These are phyloP conservation scores for Aspergillus funiculosus DNA, from an alignment of 495 filamentous ascomycete species.

Conservation along the genomic window DNA sequence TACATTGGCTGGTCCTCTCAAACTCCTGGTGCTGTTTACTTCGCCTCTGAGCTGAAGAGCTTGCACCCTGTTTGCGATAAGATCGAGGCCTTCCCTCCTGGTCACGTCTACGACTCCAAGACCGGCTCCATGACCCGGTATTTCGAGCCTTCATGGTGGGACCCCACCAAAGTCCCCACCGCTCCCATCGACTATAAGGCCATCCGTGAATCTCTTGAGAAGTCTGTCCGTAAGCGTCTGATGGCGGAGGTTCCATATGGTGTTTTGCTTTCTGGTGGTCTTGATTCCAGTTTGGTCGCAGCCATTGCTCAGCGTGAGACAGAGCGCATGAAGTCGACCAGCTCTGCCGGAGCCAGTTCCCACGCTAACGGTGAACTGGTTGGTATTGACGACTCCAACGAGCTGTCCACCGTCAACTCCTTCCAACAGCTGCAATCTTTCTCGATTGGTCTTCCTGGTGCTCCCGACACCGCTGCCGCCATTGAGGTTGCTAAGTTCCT, in stretches of 20 bases:
- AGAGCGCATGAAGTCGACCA: slow-evolving; percentile 59
- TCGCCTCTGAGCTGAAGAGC: slow-evolving; percentile 94
- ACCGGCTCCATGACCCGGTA: slow-evolving; percentile 77
- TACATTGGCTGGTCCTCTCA: slow-evolving; percentile 86
- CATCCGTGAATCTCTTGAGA: slow-evolving; percentile 76
- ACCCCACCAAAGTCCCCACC: slow-evolving; percentile 68
- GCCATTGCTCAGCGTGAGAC: slow-evolving; percentile 94
- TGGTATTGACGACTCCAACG: slow-evolving; percentile 87
- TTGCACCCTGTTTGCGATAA: slow-evolving; percentile 91
- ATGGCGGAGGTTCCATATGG: slow-evolving; percentile 99
- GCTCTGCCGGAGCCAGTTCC: slow-evolving; percentile 18
- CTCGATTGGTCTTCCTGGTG: slow-evolving; percentile 88
- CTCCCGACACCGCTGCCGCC: slow-evolving; percentile 86
- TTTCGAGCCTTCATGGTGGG: slow-evolving; percentile 91
- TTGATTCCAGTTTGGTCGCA: slow-evolving; percentile 93
- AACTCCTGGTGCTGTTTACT: slow-evolving; percentile 82
- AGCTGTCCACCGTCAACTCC: slow-evolving; percentile 83
- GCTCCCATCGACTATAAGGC: slow-evolving; percentile 74
- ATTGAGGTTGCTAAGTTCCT: slow-evolving; percentile 88
- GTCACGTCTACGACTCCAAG: slow-evolving; percentile 90
- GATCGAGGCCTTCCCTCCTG: slow-evolving; percentile 89
- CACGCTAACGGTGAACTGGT: slow-evolving; percentile 56
- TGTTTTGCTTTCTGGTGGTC: slow-evolving; percentile 87
- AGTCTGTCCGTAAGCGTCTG: slow-evolving; percentile 87
- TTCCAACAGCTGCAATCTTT: slow-evolving; percentile 95